Evolutionary conservation across 495 filamentous ascomycete species (phyloP).

Genomic region (Rusavskia elegans): DNA sequence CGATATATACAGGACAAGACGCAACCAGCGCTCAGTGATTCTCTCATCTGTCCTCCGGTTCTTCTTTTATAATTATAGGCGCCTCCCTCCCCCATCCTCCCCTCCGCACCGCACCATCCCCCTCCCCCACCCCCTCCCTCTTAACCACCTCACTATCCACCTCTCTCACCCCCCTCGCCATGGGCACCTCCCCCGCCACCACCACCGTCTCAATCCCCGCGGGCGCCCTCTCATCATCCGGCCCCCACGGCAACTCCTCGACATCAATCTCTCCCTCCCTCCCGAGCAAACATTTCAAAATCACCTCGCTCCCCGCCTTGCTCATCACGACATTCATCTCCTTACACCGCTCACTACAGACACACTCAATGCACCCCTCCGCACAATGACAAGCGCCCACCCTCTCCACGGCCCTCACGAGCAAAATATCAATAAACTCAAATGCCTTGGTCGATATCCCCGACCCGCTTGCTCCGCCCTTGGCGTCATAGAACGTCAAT

Average conservation of each 20-base stretch:
- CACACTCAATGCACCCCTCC: conserved; percentile 77
- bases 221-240: conserved; percentile 45
- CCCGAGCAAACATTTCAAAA: conserved; percentile 59
- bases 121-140: conserved; percentile 21
- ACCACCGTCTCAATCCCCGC: conserved; percentile 78
- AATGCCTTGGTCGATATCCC: conserved; percentile 88
- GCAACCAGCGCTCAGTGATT: not conserved
- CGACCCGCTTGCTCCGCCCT: conserved; percentile 66
- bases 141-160: conserved; percentile 20
- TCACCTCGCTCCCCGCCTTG: conserved; percentile 71
- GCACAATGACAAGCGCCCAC: conserved; percentile 56
- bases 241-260: conserved; percentile 66
- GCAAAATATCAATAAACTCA: conserved; percentile 69
- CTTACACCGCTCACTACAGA: conserved; percentile 70
- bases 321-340: conserved; percentile 87
- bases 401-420: conserved; percentile 62
- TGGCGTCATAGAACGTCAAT: conserved; percentile 88
- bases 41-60: conserved; percentile 5
- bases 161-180: conserved; percentile 24
- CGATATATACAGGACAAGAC: not conserved
- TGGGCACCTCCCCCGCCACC: conserved; percentile 45
- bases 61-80: conserved; percentile 11
- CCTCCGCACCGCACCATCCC: conserved; percentile 6
- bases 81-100: not conserved
- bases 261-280: conserved; percentile 58